These are phyloP conservation scores for Zygnema cylindricum DNA, from an alignment of 139 green algal genomes.

Conservation along the genomic window DNA sequence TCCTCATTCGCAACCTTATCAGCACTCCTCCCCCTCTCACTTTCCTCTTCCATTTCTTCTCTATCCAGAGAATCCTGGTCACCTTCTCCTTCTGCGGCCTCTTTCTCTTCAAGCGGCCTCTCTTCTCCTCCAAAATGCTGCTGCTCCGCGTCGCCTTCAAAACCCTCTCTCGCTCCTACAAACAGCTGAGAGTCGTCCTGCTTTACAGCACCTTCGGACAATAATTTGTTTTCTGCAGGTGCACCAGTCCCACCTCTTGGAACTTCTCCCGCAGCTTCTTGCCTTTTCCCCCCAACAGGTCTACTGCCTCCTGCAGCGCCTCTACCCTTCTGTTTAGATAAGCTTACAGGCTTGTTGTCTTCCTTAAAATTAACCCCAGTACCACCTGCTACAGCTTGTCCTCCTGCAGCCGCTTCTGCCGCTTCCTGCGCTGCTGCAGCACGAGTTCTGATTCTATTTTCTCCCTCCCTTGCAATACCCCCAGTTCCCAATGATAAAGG, in stretches of 20 bases:
- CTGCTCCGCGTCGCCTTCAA: not conserved
- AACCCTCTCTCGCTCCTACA: not conserved
- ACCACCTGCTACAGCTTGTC: not conserved
- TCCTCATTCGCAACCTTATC: conserved; percentile 62
- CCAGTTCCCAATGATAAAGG: not conserved
- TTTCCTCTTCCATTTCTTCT: conserved; percentile 60
- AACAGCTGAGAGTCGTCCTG: not conserved
- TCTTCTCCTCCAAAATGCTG: not conserved
- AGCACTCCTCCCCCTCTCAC: conserved; percentile 53
- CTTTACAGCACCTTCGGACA: not conserved
- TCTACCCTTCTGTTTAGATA: not conserved
- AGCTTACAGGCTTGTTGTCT: not conserved
- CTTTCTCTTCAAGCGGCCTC: not conserved
- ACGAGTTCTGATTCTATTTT: conserved; percentile 34
- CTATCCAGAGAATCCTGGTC: not conserved
- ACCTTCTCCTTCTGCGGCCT: conserved; percentile 2
- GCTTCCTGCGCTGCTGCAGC: conserved; percentile 29
- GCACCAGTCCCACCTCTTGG: not conserved
- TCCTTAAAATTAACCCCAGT: not conserved
- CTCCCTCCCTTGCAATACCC: not conserved
- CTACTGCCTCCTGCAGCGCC: conserved; percentile 18
- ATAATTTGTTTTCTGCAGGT: not conserved
- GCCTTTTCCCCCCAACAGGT: not conserved
- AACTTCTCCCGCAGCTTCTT: conserved; percentile 17
- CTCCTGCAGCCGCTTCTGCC: not conserved